These are phyloP conservation scores for Avena eriantha DNA, from an alignment of 176 grass and related monocot species.

Conservation along the genomic window DNA sequence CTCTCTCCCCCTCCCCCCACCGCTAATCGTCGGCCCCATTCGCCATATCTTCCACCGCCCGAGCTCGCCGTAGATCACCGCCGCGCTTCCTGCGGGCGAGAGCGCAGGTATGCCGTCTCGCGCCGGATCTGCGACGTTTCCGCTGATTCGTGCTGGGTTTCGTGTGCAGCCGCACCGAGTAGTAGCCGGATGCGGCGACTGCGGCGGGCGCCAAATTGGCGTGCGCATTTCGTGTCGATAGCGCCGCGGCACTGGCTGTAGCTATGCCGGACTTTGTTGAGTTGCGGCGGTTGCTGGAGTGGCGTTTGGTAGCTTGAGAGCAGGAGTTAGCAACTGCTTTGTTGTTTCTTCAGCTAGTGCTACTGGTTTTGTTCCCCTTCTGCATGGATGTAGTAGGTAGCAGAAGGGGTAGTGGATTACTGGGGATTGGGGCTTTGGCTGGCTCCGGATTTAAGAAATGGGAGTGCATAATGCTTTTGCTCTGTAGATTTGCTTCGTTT, in stretches of 20 bases:
- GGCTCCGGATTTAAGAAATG: slow-evolving; percentile 29
- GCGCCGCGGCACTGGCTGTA: background rate
- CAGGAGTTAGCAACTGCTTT: slow-evolving; percentile 20
- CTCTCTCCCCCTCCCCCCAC: background rate
- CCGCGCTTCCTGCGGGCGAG: slow-evolving; percentile 22
- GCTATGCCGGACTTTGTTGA: background rate
- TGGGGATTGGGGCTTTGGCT: background rate
- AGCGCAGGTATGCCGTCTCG: slow-evolving; percentile 39
- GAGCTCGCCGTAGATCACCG: slow-evolving; percentile 43
- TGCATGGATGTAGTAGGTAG: slow-evolving; percentile 12
- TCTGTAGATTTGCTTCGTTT: slow-evolving; percentile 1
- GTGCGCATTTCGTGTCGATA: slow-evolving; percentile 28
- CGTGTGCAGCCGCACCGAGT: background rate
- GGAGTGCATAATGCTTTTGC: background rate
- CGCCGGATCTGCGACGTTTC: slow-evolving; percentile 45
- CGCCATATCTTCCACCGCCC: background rate
- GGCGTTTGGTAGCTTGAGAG: slow-evolving; percentile 19
- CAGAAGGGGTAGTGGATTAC: slow-evolving; percentile 4
- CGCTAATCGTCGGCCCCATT: background rate
- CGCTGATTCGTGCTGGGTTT: slow-evolving; percentile 32
- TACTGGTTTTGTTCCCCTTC: background rate
- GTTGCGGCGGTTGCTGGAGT: slow-evolving; percentile 8
- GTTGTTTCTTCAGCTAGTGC: slow-evolving; percentile 31
- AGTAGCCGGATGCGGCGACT: background rate
- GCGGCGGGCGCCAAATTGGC: slow-evolving; percentile 1